A percentile compares a stretch with the other conserved stretches of the same genome.
Evolutionary conservation across 768 basidiomycete genomes (phyloP).

Genomic region (Candolleomyces eurysporus): DNA sequence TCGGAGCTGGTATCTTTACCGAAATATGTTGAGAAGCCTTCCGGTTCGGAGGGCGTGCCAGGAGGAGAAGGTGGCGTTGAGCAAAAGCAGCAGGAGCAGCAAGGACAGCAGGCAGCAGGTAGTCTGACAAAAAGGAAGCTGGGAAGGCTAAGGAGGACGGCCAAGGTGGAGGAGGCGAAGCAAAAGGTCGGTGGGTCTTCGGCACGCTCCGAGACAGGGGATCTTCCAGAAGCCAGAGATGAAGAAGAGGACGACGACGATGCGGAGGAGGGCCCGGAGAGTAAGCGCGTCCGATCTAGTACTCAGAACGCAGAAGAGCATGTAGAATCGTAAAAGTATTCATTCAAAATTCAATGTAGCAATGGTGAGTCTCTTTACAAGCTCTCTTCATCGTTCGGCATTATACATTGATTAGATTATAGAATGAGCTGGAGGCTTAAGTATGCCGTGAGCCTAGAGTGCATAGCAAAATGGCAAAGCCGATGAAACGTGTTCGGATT

Average conservation of each 20-base stretch:
- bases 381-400: neutral
- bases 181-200: slow-evolving; percentile 11
- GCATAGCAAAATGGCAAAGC: neutral
- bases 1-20: slow-evolving; percentile 54
- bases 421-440: neutral
- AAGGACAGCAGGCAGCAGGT: neutral
- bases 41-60: neutral
- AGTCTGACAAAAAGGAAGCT: slow-evolving; percentile 45
- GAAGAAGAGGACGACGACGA: neutral
- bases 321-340: neutral
- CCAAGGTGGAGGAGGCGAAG: slow-evolving; percentile 23
- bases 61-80: neutral
- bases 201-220: neutral
- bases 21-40: slow-evolving; percentile 44
- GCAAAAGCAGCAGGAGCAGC: neutral
- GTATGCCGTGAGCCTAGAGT: neutral
- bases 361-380: neutral
- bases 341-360: neutral
- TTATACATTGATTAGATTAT: neutral
- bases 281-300: neutral
- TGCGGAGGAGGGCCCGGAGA: neutral
- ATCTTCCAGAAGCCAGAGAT: neutral
- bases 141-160: slow-evolving; percentile 50
- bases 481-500: neutral
- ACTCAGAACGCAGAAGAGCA: neutral